These are phyloP conservation scores for Pittosporum tobira DNA, from an alignment of 129 eudicot genomes.

Conservation along the genomic window DNA sequence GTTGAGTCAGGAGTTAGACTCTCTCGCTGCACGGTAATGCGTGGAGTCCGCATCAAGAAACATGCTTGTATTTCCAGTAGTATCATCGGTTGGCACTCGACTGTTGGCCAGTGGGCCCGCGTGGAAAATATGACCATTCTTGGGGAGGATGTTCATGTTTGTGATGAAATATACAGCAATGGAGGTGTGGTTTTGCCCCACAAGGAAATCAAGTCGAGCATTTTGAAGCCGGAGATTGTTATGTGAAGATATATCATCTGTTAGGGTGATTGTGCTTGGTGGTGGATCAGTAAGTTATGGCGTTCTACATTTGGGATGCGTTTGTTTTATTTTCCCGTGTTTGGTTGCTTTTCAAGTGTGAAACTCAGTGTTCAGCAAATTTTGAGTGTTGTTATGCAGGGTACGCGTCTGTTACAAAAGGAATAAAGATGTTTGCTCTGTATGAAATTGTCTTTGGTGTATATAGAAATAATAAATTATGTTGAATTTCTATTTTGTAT, in stretches of 20 bases:
- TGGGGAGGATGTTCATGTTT: constrained; percentile 92
- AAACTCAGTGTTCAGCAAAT: constrained; percentile 12
- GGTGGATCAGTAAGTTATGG: constrained; percentile 12
- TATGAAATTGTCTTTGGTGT: constrained; percentile 17
- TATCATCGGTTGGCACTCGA: constrained; percentile 94
- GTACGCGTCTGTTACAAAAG: constrained; percentile 1
- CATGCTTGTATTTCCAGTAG: constrained; percentile 82
- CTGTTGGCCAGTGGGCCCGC: constrained; percentile 93
- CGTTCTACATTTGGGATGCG: neutral
- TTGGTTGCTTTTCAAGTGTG: constrained; percentile 20
- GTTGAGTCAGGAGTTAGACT: constrained; percentile 91
- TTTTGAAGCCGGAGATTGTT: constrained; percentile 96
- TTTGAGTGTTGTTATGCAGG: constrained; percentile 14
- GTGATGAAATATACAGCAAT: constrained; percentile 86
- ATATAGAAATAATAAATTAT: constrained; percentile 25
- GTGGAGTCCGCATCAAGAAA: constrained; percentile 85
- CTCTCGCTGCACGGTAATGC: constrained; percentile 87
- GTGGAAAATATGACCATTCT: constrained; percentile 97
- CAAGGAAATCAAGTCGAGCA: constrained; percentile 89
- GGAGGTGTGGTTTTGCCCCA: constrained; percentile 97
- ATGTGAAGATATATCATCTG: constrained; percentile 44
- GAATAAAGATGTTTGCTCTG: neutral
- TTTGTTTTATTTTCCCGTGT: constrained; percentile 13
- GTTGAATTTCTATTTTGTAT: neutral
- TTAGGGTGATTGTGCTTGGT: constrained; percentile 12